Conservation (phyloP, 1,284 basidiomycete genomes). For the Apiotrichum siamense region DNA sequence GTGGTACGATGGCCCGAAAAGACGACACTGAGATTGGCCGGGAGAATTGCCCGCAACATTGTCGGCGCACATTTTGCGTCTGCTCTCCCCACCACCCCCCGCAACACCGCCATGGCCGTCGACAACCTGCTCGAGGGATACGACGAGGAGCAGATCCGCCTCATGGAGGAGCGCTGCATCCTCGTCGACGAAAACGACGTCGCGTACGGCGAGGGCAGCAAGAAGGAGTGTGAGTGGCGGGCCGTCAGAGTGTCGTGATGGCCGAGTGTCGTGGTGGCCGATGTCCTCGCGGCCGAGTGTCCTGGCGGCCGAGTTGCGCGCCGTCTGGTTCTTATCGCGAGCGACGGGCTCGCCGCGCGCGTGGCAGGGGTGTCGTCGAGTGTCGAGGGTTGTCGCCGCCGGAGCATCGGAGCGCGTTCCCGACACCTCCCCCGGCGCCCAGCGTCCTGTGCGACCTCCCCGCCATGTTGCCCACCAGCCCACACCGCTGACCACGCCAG, state of each 20-base stretch:
- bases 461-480: background rate
- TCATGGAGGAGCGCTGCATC: slow-evolving; percentile 98
- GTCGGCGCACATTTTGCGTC: background rate
- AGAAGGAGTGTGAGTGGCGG: slow-evolving; percentile 79
- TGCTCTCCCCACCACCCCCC: background rate
- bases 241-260: too few species aligned
- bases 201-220: slow-evolving; percentile 84
- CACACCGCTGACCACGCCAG: too few species aligned
- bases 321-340: too few species aligned
- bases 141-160: slow-evolving; percentile 53
- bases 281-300: too few species aligned
- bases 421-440: background rate
- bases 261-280: too few species aligned
- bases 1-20: background rate
- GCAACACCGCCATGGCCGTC: background rate
- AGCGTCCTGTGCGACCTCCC: background rate
- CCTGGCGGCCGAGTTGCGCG: too few species aligned
- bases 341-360: too few species aligned
- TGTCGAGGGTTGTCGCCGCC: too few species aligned
- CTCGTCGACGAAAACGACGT: slow-evolving; percentile 85
- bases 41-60: background rate
- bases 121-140: slow-evolving; percentile 38
- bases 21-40: background rate
- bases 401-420: too few species aligned
- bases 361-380: too few species aligned